A percentile compares a stretch with the other conserved stretches of the same genome.
phyloP scores from a whole-genome alignment of 1,284 basidiomycete species.

The Fomitopsis betulina region DNA sequence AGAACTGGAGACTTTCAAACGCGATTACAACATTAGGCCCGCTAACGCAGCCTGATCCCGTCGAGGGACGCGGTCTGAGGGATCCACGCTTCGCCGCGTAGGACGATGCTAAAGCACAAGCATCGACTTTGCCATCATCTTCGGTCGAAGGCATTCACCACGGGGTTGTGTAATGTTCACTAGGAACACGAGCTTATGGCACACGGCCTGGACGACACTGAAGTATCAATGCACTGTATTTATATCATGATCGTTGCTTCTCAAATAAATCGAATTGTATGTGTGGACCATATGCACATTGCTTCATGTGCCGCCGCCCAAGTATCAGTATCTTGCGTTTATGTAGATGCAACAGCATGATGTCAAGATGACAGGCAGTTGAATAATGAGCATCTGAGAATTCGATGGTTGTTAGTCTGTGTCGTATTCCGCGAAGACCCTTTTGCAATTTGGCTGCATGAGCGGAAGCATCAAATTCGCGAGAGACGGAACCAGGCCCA shows the following conservation, averaged over 20 bases:
- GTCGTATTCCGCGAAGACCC: not conserved
- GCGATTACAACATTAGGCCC: conserved; percentile 76
- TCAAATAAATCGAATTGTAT: not conserved
- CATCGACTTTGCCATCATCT: too few species aligned
- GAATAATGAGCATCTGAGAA: too few species aligned
- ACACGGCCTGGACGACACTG: not conserved
- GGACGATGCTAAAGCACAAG: not conserved
- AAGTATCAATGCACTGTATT: not conserved
- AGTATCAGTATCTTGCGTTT: too few species aligned
- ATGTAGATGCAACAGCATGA: too few species aligned
- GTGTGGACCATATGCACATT: too few species aligned
- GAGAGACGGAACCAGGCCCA: not conserved
- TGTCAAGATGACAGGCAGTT: too few species aligned
- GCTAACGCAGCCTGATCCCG: conserved; percentile 25
- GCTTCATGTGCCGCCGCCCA: too few species aligned
- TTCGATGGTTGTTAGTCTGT: not conserved
- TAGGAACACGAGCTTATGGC: not conserved
- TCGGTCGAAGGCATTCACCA: too few species aligned
- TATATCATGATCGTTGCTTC: not conserved
- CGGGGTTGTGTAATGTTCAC: too few species aligned
- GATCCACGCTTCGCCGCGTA: not conserved
- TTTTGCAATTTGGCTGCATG: not conserved
- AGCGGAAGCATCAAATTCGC: not conserved
- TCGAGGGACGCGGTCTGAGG: not conserved
- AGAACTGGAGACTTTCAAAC: conserved; percentile 81